Base-by-base conservation (phyloP, 2,329 filamentous ascomycete species). In the Claviceps arundinis region DNA sequence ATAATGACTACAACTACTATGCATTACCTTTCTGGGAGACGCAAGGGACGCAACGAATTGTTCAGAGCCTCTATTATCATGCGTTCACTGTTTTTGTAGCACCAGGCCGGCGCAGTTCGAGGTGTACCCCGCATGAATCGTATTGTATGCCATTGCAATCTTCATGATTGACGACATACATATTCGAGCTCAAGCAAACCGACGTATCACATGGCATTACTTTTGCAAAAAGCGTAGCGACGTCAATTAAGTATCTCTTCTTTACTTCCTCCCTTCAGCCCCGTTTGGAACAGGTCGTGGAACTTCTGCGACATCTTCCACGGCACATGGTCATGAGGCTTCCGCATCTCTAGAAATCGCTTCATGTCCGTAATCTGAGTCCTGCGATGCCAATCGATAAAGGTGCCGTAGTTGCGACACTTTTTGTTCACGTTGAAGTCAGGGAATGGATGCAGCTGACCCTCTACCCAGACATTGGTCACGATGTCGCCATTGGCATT, bases 371-470 rank as follows among this genome's bases (percentile, higher is more conserved):
- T 54, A 16, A 54, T 46, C 13, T 52, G 48, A 4, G 6, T 47
- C 24, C 47, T n/a, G n/a, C 56, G 50, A 2, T 58, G 53, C 57
- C 57, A 60, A n/a, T 49, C 44, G 8, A 42, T 14, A 17, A 60
- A 54, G n/a, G 53, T 51, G 4, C 55, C 52, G 38, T 58, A 58
- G 41, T 54, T 34, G 41, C 56, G 50, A 37, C 58, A 60, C 48
- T 56, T 58, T 43, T 56, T 54, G 30, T 54, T 48, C 13, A 57
- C 51, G 34, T 52, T 50, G 34, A 60, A 60, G 37, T 60, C 57
- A 6, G 55, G 53, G 38, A 54, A 56, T 2, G 58, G 53, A 8
- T 50, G 42, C 2, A 41, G 17, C 42, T 52, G 46, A 11, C 44
- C 52, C 38, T 60, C 54, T 3, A 54, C 44, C 58, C 58, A 60